phyloP scores from a whole-genome alignment of 495 filamentous ascomycete species.

The Podospora tetraspora region DNA sequence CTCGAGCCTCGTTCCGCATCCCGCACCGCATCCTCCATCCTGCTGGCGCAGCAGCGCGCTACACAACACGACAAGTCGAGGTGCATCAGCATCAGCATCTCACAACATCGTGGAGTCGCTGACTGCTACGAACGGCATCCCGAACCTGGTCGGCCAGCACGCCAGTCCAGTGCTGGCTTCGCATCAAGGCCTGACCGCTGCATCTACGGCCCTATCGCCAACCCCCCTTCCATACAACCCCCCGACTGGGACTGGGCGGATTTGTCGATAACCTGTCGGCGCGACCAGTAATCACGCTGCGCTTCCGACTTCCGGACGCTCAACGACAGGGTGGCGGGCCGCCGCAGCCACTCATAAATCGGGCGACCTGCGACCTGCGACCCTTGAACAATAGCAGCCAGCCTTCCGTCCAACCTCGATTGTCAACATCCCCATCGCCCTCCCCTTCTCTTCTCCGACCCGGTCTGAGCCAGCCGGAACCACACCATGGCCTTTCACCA shows the following conservation, averaged over 20 bases:
- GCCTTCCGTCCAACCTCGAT: background rate
- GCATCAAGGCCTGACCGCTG: constrained; percentile 9
- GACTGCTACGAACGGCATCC: background rate
- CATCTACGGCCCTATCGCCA: background rate
- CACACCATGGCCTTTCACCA: constrained; percentile 80
- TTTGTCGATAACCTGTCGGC: constrained; percentile 11
- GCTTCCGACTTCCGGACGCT: constrained; percentile 10
- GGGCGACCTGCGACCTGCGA: background rate
- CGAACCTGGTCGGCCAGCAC: background rate
- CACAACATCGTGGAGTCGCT: background rate
- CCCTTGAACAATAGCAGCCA: constrained; percentile 3
- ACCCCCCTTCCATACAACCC: constrained; percentile 6
- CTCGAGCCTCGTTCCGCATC: background rate
- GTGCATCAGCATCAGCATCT: background rate
- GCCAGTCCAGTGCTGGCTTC: background rate
- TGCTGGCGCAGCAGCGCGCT: background rate
- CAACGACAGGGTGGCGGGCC: constrained; percentile 7
- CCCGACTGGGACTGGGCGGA: constrained; percentile 5
- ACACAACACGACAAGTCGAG: background rate
- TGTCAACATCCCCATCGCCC: constrained; percentile 1
- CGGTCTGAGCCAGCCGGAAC: background rate
- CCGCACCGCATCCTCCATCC: background rate
- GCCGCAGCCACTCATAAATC: constrained; percentile 1
- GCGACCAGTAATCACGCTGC: constrained; percentile 8
- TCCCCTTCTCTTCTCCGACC: background rate